A percentile compares a stretch with the other conserved stretches of the same genome.
Conservation (phyloP, 805 yeast species). For the Kluyveromyces aestuarii region DNA sequence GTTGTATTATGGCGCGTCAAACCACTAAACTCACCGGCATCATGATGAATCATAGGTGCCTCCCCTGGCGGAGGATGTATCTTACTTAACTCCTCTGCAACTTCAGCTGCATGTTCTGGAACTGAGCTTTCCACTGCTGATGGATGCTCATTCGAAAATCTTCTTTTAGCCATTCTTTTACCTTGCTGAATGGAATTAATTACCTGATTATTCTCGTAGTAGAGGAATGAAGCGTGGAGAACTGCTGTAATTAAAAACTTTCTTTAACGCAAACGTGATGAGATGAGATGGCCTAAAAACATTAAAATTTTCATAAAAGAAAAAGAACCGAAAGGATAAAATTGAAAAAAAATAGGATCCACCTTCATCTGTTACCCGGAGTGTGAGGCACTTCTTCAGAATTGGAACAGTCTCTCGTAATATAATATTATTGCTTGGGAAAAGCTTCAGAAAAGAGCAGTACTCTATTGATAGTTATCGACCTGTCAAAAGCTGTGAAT, state of each 20-base stretch:
- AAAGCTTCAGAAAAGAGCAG: too few relatives aligned
- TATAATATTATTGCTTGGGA: too few relatives aligned
- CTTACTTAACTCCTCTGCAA: constrained; percentile 46
- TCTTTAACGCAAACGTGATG: not conserved
- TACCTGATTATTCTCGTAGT: not conserved
- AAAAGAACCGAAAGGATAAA: not conserved
- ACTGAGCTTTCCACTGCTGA: constrained; percentile 39
- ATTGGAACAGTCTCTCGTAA: too few relatives aligned
- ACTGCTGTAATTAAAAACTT: too few relatives aligned
- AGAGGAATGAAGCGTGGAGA: not conserved
- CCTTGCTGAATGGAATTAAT: not conserved
- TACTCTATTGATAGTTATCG: too few relatives aligned
- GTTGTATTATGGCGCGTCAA: constrained; percentile 56
- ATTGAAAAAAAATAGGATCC: too few relatives aligned
- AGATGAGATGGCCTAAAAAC: not conserved
- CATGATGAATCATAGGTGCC: constrained; percentile 41
- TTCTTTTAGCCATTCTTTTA: constrained; percentile 20
- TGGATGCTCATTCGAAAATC: constrained; percentile 22
- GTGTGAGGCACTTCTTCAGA: too few relatives aligned
- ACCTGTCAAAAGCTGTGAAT: too few relatives aligned
- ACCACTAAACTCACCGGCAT: constrained; percentile 54
- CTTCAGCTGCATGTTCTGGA: constrained; percentile 60
- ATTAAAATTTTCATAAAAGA: constrained; percentile 1
- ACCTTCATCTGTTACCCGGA: too few relatives aligned
- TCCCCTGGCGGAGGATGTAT: constrained; percentile 39